Evolutionary conservation across 768 basidiomycete genomes (phyloP), one percentile per base, ranked within the genome.

Genomic region (Xanthoconium purpureum): DNA sequence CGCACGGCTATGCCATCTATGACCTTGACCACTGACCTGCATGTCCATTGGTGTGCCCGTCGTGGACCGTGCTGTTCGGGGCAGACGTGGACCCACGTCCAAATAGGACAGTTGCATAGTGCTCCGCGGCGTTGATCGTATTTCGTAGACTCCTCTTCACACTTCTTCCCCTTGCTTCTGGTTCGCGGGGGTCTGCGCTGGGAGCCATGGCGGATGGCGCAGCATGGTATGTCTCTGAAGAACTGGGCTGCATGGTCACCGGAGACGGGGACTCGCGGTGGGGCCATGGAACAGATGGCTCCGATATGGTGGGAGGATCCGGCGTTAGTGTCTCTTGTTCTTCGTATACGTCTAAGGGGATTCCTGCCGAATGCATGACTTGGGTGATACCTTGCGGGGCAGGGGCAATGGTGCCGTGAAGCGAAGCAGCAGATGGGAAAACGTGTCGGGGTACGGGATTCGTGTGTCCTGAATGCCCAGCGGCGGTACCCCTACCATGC

Each of bases 81-180:
- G 68, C 43, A 12, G 74, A 69, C 36, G 68, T 45, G 10, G 74
- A 69, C 38, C 71, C 67, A 30, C 85, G 78, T n/a, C 86, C 85
- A 55, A 89, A 88, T 36, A 87, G 71, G 57, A 88, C 79, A 6
- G 83, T 83, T 6, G 85, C 84, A 65, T 85, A 86, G 52, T 85
- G 83, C 64, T 89, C 88, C 12, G 89, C 88, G 36, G 81, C 84
- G 53, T 78, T 82, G 44, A 90, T 69, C 14, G 87, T 88, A 55
- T 80, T 88, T 47, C 88, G 79, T 49, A 89, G 62, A 60, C 81
- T 84, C 58, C 84, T 77, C 68, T 81, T 87, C 37, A 85, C 84
- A 62, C 80, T 85, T 60, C 85, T 72, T 29, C 83, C 84, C 55
- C 83, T 73, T 39, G 69, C 75, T 56, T 80, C 83, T 33, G 70